A percentile compares a stretch with the other conserved stretches of the same genome.
phyloP scores from a whole-genome alignment of 768 basidiomycete genomes.

The Pleurotus platypus region DNA sequence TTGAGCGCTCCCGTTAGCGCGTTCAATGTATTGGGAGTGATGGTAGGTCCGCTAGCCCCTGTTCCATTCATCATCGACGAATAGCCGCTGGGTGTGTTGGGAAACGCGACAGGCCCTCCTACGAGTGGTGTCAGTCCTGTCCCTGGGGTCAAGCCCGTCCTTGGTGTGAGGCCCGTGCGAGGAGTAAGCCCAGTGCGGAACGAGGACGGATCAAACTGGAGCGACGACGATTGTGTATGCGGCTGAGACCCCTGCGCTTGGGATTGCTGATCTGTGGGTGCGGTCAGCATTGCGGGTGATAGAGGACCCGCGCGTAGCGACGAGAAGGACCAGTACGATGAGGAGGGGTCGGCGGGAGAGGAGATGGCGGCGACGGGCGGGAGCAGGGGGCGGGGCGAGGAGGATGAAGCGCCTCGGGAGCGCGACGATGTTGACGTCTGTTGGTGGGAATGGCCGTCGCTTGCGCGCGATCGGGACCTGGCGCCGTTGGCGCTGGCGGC shows the following conservation, averaged over 20 bases:
- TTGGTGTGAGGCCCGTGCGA: constrained; percentile 70
- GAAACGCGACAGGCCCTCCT: constrained; percentile 71
- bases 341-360: constrained; percentile 64
- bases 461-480: background rate
- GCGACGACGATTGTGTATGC: constrained; percentile 15
- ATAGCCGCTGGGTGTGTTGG: constrained; percentile 78
- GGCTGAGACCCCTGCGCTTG: constrained; percentile 3
- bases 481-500: constrained; percentile 27
- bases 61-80: constrained; percentile 72
- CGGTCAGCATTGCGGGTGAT: constrained; percentile 94
- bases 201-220: constrained; percentile 64
- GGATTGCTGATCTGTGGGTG: constrained; percentile 55
- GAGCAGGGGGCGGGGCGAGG: constrained; percentile 66
- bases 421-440: constrained; percentile 21
- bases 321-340: constrained; percentile 60
- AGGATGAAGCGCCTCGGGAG: constrained; percentile 34
- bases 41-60: constrained; percentile 46
- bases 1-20: constrained; percentile 80
- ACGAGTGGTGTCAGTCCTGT: constrained; percentile 81
- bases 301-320: constrained; percentile 87
- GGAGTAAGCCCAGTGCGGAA: constrained; percentile 89
- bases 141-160: constrained; percentile 70
- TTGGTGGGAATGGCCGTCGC: constrained; percentile 19
- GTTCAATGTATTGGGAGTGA: constrained; percentile 74
- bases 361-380: constrained; percentile 80